Base-by-base conservation (phyloP, 108 stramenopile genomes). In the Nannochloropsis salina region DNA sequence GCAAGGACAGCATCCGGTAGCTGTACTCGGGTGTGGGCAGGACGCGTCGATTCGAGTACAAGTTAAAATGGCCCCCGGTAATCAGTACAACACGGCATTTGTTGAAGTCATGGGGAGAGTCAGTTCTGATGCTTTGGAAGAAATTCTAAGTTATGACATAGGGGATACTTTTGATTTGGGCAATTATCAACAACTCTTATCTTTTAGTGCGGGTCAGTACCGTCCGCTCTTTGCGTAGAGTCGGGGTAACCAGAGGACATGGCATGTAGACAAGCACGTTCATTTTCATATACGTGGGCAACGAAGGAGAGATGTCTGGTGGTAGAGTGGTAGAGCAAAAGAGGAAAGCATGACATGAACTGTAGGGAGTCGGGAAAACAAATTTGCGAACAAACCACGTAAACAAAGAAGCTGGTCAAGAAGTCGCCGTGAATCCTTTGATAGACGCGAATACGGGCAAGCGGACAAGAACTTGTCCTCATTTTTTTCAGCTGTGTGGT, bases 111-210 rank as follows among this genome's bases (percentile, higher is more conserved):
- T 74, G 61, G 61, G 61, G 61, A 15, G 61, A n/a, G 61, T 74
- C 4, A 74, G n/a, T 2, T n/a, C 15, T 74, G 61, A 74, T 74
- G 61, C 20, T 4, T n/a, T 74, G 61, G 61, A 74, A n/a, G 61
- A 74, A n/a, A 74, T 74, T 6, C 15, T 74, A n/a, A 74, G 61
- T n/a, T 74, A 74, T 74, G 61, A 74, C 3, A 1, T 74, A n/a
- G 61, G 61, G 61, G 61, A 74, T 74, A 2, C 6, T n/a, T 74
- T 74, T 74, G 61, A 74, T n/a, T n/a, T 74, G 61, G 61, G 6
- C 61, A 74, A 74, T 74, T 74, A 74, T 74, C 61, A 74, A n/a
- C 61, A 74, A n/a, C 61, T 74, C n/a, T n/a, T 74, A n/a, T n/a
- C 61, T 4, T 74, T 74, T 2, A 74, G 61, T 74, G n/a, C 8